Evolutionary conservation across 75 land plant genomes (phyloP).

Genomic region (Chamaecyparis obtusa): DNA sequence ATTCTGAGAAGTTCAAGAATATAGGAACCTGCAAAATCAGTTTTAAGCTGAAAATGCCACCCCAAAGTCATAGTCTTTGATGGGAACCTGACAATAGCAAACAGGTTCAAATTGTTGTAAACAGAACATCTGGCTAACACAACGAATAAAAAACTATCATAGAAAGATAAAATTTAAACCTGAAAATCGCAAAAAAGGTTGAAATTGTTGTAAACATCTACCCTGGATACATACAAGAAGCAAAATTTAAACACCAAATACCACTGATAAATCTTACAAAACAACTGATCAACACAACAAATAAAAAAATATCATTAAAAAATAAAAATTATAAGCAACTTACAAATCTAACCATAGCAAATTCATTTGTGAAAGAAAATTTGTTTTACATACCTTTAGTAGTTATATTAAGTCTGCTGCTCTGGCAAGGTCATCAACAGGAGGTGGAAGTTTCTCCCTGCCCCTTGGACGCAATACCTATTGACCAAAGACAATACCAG

Average conservation of each 20-base stretch:
- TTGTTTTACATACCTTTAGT: background rate
- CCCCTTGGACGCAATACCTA: background rate
- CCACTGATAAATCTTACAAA: background rate
- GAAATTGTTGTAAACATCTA: background rate
- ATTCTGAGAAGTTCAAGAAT: background rate
- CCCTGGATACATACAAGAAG: background rate
- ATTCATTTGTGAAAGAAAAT: background rate
- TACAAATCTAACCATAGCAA: background rate
- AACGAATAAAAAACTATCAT: background rate
- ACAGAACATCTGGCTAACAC: background rate
- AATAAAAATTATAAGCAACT: background rate
- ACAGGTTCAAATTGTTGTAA: background rate
- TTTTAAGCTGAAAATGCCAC: conserved; percentile 3
- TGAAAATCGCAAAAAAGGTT: background rate
- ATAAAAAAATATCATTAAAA: too few relatives aligned
- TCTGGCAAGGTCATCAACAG: background rate
- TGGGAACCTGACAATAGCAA: background rate
- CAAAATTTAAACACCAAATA: background rate
- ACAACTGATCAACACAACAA: background rate
- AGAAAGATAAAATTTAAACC: background rate
- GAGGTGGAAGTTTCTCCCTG: too few relatives aligned
- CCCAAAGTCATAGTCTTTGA: background rate
- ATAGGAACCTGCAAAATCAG: background rate
- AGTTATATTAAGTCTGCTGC: background rate
- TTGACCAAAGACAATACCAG: background rate